Base-by-base conservation (phyloP, 2,329 filamentous ascomycete species). In the Botrytis galanthina region DNA sequence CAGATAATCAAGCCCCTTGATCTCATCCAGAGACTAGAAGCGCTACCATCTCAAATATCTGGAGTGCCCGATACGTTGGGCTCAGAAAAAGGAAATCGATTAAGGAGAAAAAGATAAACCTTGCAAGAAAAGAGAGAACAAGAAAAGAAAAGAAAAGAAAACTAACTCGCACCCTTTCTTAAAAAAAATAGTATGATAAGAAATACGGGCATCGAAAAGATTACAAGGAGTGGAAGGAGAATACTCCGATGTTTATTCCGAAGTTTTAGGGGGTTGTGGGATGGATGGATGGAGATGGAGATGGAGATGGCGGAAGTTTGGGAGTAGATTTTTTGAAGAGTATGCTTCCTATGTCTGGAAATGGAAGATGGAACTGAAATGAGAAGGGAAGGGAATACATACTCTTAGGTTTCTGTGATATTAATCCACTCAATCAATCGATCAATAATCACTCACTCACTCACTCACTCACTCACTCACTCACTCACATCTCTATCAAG, bases 191-290 rank as follows among this genome's bases (percentile, higher is more conserved):
- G 82, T 92, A 93, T 78, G 89, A 92, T 80, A 85, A 88, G 81
- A 83, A 84, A 71, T 92, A 88, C 78, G 90, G 89, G 0, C 83
- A 90, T 75, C 84, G 88, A 59, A 87, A 88, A 81, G 90, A 92
- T 75, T 92, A 93, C 78, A 86, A 89, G 79, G 84, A 87, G 80
- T 92, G 90, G 90, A 92, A 91, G 84, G 83, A 84, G 81, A 87
- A 89, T 78, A 92, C 89, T 29, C 89, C 89, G 0, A 88, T 87
- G 82, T 87, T 92, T 79, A 82, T 92, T 74, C 89, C 90, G 0
- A 91, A 89, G 81, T 77, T 91, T 20, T 89, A 54, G 37, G 32
- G 39, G 5, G 44, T 8, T 35, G 26, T 1, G 32, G 16, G 16
- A n/a, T 26, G 63, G 4, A 12, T 39, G 2, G 37, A 37, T 46